These are phyloP conservation scores for Annulohypoxylon maeteangense DNA, from an alignment of 495 filamentous ascomycete genomes.

Conservation along the genomic window DNA sequence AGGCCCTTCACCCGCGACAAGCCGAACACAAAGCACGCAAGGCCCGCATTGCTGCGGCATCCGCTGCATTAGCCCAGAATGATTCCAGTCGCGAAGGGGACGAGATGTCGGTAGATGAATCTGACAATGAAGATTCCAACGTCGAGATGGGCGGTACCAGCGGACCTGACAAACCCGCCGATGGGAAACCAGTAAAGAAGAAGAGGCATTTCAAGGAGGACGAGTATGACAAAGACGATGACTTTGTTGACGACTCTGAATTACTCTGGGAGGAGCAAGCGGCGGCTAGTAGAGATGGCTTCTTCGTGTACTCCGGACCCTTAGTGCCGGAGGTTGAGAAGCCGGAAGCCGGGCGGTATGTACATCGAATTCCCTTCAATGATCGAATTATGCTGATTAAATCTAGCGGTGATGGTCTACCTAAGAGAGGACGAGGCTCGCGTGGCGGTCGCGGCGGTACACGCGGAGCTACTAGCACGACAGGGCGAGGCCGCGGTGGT, in stretches of 20 bases:
- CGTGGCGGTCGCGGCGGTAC: conserved; percentile 64
- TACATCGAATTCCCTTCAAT: conserved; percentile 55
- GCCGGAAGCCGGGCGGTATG: conserved; percentile 67
- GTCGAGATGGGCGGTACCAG: conserved; percentile 77
- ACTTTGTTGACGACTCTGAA: conserved; percentile 97
- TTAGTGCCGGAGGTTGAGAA: conserved; percentile 89
- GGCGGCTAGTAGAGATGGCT: conserved; percentile 90
- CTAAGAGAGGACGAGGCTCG: conserved; percentile 77
- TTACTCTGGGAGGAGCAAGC: conserved; percentile 96
- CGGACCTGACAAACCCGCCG: conserved; percentile 63
- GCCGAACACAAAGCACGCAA: conserved; percentile 85
- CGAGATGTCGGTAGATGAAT: conserved; percentile 77
- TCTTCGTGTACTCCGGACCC: conserved; percentile 88
- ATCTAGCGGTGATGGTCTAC: conserved; percentile 75
- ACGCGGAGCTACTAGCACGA: conserved; percentile 64
- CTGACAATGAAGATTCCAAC: conserved; percentile 77
- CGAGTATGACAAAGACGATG: conserved; percentile 95
- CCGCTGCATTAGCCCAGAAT: conserved; percentile 79
- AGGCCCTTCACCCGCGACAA: conserved; percentile 87
- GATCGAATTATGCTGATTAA: conserved; percentile 46
- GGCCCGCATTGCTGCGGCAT: conserved; percentile 83
- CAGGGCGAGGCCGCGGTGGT: conserved; percentile 65
- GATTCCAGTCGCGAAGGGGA: conserved; percentile 79
- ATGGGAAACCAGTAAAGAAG: conserved; percentile 71
- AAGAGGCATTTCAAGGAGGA: conserved; percentile 90